Percentiles rank a stretch among this genome's conserved stretches.
These are phyloP conservation scores for Arachis monticola DNA, from an alignment of 331 rosid genomes.

Conservation along the genomic window DNA sequence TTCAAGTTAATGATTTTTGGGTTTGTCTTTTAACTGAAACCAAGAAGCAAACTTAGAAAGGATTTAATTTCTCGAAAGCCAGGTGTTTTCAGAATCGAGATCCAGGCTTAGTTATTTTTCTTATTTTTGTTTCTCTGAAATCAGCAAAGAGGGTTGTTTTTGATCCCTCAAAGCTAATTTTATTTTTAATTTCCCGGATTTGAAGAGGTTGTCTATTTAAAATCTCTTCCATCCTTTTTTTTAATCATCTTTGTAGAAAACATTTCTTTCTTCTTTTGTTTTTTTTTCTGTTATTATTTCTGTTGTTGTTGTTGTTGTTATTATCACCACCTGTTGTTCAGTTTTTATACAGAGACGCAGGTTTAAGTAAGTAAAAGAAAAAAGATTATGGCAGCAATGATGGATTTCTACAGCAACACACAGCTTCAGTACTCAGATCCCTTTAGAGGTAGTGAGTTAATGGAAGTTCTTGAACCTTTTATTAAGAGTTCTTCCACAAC, in stretches of 20 bases:
- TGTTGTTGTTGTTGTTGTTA: neutral
- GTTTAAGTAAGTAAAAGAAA: slow-evolving; percentile 21
- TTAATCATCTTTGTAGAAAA: slow-evolving; percentile 16
- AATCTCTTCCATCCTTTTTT: slow-evolving; percentile 56
- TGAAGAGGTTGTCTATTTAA: slow-evolving; percentile 84
- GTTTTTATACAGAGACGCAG: slow-evolving; percentile 66
- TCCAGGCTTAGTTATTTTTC: slow-evolving; percentile 32
- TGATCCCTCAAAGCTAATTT: slow-evolving; percentile 62
- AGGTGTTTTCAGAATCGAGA: slow-evolving; percentile 63
- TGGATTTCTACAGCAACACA: slow-evolving; percentile 68
- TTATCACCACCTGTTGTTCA: slow-evolving; percentile 53
- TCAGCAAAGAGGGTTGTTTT: slow-evolving; percentile 71
- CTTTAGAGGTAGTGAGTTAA: slow-evolving; percentile 72
- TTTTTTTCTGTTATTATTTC: neutral
- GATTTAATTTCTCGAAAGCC: slow-evolving; percentile 84
- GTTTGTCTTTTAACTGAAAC: slow-evolving; percentile 62
- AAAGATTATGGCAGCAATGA: slow-evolving; percentile 67
- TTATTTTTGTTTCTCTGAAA: slow-evolving; percentile 17
- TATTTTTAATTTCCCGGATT: slow-evolving; percentile 13
- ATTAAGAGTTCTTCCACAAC: slow-evolving; percentile 76
- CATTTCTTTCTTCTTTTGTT: neutral
- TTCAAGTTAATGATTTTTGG: slow-evolving; percentile 79
- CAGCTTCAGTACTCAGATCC: slow-evolving; percentile 59
- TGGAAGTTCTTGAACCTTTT: slow-evolving; percentile 99
- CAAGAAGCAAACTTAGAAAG: slow-evolving; percentile 73